A percentile compares a stretch with the other conserved stretches of the same genome.
Conservation (phyloP, 805 yeast genomes). For the Saturnispora gosingensis region DNA sequence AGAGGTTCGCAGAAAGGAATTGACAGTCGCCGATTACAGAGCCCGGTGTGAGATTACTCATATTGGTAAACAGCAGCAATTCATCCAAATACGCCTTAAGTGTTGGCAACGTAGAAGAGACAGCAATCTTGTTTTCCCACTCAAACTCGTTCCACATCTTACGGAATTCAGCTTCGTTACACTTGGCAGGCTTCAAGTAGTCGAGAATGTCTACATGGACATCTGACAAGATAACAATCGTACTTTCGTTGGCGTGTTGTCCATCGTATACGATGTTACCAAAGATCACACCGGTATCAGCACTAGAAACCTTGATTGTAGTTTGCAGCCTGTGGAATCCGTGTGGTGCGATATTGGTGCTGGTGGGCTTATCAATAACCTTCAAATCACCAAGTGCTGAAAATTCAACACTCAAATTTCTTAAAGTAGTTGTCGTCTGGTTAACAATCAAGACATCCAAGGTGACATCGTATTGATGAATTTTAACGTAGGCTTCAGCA, state of each 20-base stretch:
- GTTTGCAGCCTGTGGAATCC: constrained; percentile 87
- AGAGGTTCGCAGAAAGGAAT: constrained; percentile 88
- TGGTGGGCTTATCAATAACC: constrained; percentile 83
- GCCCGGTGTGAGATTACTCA: constrained; percentile 88
- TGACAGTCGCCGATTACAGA: constrained; percentile 86
- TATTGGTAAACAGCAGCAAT: constrained; percentile 75
- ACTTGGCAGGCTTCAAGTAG: constrained; percentile 90
- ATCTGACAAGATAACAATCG: constrained; percentile 86
- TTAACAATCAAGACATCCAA: constrained; percentile 89
- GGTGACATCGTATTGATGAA: constrained; percentile 94
- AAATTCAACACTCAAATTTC: constrained; percentile 87
- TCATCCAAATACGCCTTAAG: constrained; percentile 72
- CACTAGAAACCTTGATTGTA: constrained; percentile 89
- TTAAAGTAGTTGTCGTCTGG: constrained; percentile 85
- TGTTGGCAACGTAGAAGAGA: constrained; percentile 56
- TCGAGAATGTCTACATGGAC: constrained; percentile 96
- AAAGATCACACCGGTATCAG: constrained; percentile 96
- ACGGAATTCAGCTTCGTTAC: constrained; percentile 85
- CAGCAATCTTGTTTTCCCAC: constrained; percentile 97
- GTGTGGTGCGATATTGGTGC: constrained; percentile 92
- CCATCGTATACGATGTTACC: constrained; percentile 97
- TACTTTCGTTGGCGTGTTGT: constrained; percentile 80
- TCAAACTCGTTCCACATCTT: constrained; percentile 99
- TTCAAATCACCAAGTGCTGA: constrained; percentile 94
- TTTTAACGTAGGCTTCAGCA: constrained; percentile 93